Conservation (phyloP, 225 moss, liverwort and hornwort genomes). For the Marchantia paleacea region DNA sequence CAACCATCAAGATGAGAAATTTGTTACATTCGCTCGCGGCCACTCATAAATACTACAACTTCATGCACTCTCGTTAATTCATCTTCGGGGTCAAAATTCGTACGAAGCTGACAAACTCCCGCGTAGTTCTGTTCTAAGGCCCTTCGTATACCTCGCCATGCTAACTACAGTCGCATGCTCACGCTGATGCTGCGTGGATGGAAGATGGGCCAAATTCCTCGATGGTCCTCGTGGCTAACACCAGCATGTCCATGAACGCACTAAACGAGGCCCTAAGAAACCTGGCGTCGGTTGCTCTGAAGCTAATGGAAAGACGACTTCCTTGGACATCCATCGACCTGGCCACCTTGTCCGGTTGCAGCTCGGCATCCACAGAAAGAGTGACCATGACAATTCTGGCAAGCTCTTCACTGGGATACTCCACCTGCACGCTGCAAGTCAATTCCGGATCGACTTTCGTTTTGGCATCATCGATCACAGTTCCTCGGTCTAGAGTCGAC, state of each 20-base stretch:
- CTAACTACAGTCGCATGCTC: background rate
- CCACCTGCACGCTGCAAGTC: conserved; percentile 39
- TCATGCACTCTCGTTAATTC: background rate
- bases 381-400: conserved; percentile 41
- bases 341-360: conserved; percentile 67
- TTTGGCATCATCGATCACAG: background rate
- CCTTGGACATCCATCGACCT: conserved; percentile 64
- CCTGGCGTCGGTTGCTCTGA: conserved; percentile 65
- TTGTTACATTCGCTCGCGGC: background rate
- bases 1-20: background rate
- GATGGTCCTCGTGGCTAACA: conserved; percentile 56
- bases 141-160: too few species aligned
- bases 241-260: conserved; percentile 74
- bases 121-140: too few species aligned
- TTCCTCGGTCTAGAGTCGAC: background rate
- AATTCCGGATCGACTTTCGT: background rate
- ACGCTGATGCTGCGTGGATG: background rate
- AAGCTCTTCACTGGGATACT: conserved; percentile 41
- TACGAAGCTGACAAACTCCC: background rate
- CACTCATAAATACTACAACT: background rate
- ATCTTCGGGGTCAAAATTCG: background rate
- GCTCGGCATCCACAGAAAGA: conserved; percentile 48
- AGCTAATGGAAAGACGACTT: conserved; percentile 42
- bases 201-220: conserved; percentile 64
- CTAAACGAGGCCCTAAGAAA: conserved; percentile 68